A percentile compares a stretch with the other conserved stretches of the same genome.
Evolutionary conservation across 2,329 filamentous ascomycete genomes (phyloP).

Genomic region (Aureobasidium sp.): DNA sequence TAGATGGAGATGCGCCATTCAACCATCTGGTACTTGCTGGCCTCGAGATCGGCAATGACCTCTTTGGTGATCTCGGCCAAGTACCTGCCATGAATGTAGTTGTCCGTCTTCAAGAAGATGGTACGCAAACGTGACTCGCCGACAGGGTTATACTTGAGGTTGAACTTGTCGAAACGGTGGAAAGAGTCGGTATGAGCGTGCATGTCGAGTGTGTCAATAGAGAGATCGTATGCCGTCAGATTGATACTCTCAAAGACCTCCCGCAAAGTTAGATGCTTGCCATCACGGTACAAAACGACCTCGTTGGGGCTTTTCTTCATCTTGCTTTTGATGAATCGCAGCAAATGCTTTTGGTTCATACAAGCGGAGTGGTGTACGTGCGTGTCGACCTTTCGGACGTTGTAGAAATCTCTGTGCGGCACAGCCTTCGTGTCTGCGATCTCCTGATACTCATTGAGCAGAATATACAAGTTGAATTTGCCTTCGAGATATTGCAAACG

Average conservation of each 20-base stretch:
- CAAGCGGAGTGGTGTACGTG: conserved; percentile 98
- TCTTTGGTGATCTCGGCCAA: conserved; percentile 97
- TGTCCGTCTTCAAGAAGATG: conserved; percentile 99
- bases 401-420: conserved; percentile 97
- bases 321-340: conserved; percentile 99
- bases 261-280: conserved; percentile 79
- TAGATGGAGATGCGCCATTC: conserved; percentile 99
- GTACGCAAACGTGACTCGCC: conserved; percentile 91
- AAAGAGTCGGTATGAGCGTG: conserved; percentile 98
- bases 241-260: conserved; percentile 98
- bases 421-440: conserved; percentile 97
- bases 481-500: conserved; percentile 92
- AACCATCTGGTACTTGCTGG: conserved; percentile 99
- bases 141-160: conserved; percentile 96
- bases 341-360: conserved; percentile 98
- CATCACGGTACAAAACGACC: conserved; percentile 85
- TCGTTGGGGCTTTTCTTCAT: conserved; percentile 98
- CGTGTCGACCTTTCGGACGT: conserved; percentile 96
- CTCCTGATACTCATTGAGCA: conserved; percentile 96
- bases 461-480: conserved; percentile 89
- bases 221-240: conserved; percentile 91
- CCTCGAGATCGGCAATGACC: conserved; percentile 93
- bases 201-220: conserved; percentile 98
- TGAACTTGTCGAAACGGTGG: conserved; percentile 99
- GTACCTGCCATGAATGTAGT: conserved; percentile 92